Evolutionary conservation across 768 basidiomycete genomes (phyloP).

Genomic region (Imleria badia): DNA sequence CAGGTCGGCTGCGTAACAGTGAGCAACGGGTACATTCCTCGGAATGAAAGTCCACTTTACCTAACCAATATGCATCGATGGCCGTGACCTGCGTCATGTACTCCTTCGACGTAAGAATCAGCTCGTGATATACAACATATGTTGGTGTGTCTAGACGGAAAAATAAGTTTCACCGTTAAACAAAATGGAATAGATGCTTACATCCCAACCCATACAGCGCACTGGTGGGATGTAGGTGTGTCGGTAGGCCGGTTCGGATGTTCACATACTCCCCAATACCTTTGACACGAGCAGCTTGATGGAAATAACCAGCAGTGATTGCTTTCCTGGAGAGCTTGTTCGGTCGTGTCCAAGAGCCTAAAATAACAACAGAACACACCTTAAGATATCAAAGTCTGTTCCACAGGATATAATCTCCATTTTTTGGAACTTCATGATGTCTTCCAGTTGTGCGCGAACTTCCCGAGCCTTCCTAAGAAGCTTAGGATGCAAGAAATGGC

Average conservation of each 20-base stretch:
- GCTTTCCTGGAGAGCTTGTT: conserved; percentile 65
- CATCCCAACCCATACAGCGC: conserved; percentile 96
- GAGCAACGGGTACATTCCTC: background rate
- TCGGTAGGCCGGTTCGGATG: conserved; percentile 90
- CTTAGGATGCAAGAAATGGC: conserved; percentile 97
- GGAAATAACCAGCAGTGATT: conserved; percentile 97
- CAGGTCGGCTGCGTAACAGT: conserved; percentile 65
- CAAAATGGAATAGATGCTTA: conserved; percentile 38
- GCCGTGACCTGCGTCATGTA: conserved; percentile 99
- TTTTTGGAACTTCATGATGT: conserved; percentile 99
- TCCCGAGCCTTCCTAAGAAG: conserved; percentile 92
- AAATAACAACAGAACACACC: conserved; percentile 40
- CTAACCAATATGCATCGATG: conserved; percentile 96
- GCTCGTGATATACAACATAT: conserved; percentile 96
- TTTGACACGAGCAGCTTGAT: conserved; percentile 97
- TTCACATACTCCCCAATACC: conserved; percentile 99
- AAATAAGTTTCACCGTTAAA: background rate
- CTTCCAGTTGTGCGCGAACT: conserved; percentile 92
- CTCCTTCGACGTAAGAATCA: conserved; percentile 92
- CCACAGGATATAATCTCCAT: conserved; percentile 90
- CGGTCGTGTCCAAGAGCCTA: background rate
- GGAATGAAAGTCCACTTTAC: conserved; percentile 40
- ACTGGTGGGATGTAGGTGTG: conserved; percentile 95
- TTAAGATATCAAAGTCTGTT: conserved; percentile 90
- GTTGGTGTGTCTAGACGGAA: conserved; percentile 77